phyloP scores from a whole-genome alignment of 2,329 filamentous ascomycete genomes.

The Corniculantispora saksenae region DNA sequence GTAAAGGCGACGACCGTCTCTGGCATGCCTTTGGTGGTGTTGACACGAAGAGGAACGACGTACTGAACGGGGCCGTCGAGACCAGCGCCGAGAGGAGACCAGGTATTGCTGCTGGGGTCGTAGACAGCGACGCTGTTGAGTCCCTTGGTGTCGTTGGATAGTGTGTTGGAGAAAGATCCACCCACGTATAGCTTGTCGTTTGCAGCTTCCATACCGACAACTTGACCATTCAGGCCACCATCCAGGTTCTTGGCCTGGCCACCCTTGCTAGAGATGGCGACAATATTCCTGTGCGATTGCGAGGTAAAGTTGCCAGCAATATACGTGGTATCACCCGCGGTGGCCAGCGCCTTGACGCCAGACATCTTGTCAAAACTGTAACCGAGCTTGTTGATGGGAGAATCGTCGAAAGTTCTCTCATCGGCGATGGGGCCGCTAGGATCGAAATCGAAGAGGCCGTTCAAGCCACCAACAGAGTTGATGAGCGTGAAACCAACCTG shows the following conservation, averaged over 20 bases:
- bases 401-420: slow-evolving; percentile 65
- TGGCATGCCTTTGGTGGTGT: slow-evolving; percentile 66
- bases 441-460: slow-evolving; percentile 88
- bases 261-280: slow-evolving; percentile 64
- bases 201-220: slow-evolving; percentile 70
- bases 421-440: slow-evolving; percentile 56
- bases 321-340: slow-evolving; percentile 65
- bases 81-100: slow-evolving; percentile 80
- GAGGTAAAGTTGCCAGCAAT: slow-evolving; percentile 85
- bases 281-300: slow-evolving; percentile 69
- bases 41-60: slow-evolving; percentile 77
- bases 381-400: slow-evolving; percentile 75
- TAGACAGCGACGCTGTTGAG: slow-evolving; percentile 78
- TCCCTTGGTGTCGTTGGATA: slow-evolving; percentile 59
- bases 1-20: slow-evolving; percentile 79
- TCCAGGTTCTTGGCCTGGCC: slow-evolving; percentile 63
- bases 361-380: slow-evolving; percentile 67
- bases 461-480: slow-evolving; percentile 76
- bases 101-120: slow-evolving; percentile 66
- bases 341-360: slow-evolving; percentile 67
- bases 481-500: slow-evolving; percentile 76
- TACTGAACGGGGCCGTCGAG: slow-evolving; percentile 76
- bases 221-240: slow-evolving; percentile 77
- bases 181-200: slow-evolving; percentile 74
- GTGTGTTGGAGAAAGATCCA: slow-evolving; percentile 79